Conservation (phyloP, 148 eudicot species). For the Euryodendron excelsum region DNA sequence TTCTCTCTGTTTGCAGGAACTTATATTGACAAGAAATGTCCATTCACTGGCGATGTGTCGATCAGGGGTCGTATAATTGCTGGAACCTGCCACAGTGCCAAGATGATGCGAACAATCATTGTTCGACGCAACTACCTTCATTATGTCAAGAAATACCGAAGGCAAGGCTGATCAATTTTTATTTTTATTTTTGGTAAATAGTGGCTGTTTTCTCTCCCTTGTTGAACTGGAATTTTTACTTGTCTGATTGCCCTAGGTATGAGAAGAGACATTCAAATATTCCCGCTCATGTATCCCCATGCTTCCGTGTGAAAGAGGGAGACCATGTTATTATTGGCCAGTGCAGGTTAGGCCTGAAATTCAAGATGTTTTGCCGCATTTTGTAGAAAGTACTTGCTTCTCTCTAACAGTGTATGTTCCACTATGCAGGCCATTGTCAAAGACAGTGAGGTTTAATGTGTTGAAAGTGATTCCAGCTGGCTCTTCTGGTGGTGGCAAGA, state of each 20-base stretch:
- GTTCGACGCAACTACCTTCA: slow-evolving; percentile 75
- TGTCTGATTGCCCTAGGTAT: slow-evolving; percentile 15
- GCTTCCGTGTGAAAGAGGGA: slow-evolving; percentile 46
- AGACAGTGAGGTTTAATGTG: slow-evolving; percentile 42
- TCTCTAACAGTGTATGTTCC: neutral
- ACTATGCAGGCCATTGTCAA: slow-evolving; percentile 31
- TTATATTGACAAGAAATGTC: slow-evolving; percentile 85
- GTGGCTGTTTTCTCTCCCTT: neutral
- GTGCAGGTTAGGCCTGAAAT: slow-evolving; percentile 25
- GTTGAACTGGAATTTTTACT: slow-evolving; percentile 14
- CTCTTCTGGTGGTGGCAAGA: slow-evolving; percentile 35
- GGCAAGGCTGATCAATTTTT: slow-evolving; percentile 27
- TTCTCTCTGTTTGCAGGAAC: slow-evolving; percentile 35
- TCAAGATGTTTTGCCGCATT: neutral
- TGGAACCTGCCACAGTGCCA: slow-evolving; percentile 90
- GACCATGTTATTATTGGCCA: slow-evolving; percentile 40
- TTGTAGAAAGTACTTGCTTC: neutral
- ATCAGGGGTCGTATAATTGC: slow-evolving; percentile 78
- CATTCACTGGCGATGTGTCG: slow-evolving; percentile 70
- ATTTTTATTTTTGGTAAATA: neutral
- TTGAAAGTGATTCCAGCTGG: slow-evolving; percentile 44
- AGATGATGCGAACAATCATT: slow-evolving; percentile 75
- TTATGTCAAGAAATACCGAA: slow-evolving; percentile 74
- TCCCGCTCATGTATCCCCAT: slow-evolving; percentile 42
- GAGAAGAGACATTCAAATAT: slow-evolving; percentile 43